Percentiles rank a stretch among this genome's conserved stretches.
Conservation (phyloP, 2,329 filamentous ascomycete genomes). For the Aspergillus vadensis region DNA sequence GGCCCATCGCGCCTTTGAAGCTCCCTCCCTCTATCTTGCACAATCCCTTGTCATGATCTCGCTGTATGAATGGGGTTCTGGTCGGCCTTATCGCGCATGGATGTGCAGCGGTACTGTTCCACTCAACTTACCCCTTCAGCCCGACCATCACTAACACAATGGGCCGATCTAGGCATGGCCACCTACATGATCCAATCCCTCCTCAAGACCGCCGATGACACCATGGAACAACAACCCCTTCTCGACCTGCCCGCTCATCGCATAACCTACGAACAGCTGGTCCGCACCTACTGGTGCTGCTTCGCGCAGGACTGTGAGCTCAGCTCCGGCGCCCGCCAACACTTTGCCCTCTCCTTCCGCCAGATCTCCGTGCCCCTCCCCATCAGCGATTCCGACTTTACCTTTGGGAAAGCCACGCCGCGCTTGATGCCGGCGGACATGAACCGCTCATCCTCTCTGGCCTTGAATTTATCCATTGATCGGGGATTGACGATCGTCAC, state of each 20-base stretch:
- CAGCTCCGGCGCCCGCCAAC: constrained; percentile 40
- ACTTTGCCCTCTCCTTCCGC: constrained; percentile 41
- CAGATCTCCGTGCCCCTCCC: constrained; percentile 41
- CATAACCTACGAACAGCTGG: constrained; percentile 38
- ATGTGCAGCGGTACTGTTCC: constrained; percentile 39
- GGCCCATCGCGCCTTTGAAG: constrained; percentile 35
- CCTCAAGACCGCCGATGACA: constrained; percentile 40
- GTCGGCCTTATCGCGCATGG: constrained; percentile 41
- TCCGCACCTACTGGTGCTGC: constrained; percentile 42
- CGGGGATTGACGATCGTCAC: constrained; percentile 39
- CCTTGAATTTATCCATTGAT: constrained; percentile 33
- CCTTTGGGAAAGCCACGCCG: constrained; percentile 29
- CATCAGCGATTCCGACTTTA: constrained; percentile 40
- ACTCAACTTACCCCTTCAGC: neutral
- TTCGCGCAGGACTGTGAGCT: constrained; percentile 43
- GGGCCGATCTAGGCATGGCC: constrained; percentile 33
- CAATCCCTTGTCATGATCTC: constrained; percentile 41
- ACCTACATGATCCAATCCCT: constrained; percentile 44
- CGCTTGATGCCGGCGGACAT: constrained; percentile 36
- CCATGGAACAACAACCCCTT: constrained; percentile 38
- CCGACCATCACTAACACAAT: constrained; percentile 8
- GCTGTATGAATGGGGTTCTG: constrained; percentile 41
- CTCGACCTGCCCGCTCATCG: constrained; percentile 25
- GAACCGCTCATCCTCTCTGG: constrained; percentile 23
- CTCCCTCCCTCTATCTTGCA: constrained; percentile 37